Base-by-base conservation (phyloP, 202 grass and related monocot species). In the Carex sylvatica region DNA sequence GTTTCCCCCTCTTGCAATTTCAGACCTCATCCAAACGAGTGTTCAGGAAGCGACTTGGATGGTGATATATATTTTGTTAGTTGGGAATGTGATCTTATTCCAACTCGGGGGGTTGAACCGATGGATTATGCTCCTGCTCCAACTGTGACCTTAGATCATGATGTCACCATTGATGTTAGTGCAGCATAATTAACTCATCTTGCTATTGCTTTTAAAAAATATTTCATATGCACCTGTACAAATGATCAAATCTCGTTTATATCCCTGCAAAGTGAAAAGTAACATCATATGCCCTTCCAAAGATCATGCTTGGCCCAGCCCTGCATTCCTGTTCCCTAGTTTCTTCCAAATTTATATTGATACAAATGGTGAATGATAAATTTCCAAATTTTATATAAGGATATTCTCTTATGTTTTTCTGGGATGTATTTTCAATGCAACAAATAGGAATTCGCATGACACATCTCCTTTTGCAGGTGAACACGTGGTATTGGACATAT, bases 41-140 rank as follows among this genome's bases (percentile, higher is more conserved):
- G 92, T 86, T 98, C 95, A 30, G 95, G 95, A 55, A 98, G 95
- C 86, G 95, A 98, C 87, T 90, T 98, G 78, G 95, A 98, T 42
- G 95, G 92, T 13, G 95, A 95, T 64, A 87, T 98, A 78, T 98
- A 98, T 88, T 98, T 95, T 79, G 95, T 93, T 46, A 84, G 84
- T 80, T 98, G 95, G 95, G 95, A 98, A 60, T 54, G 19, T 49
- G 2, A 61, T 81, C 95, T 98, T 55, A 89, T 98, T 75, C 92
- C 95, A 78, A 19, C 78, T 82, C 82, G 84, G 15, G 61, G 76
- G 54, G 84, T 69, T 64, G 20, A 55, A 12, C 91, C 95, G 53
- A 95, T 95, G 92, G 89, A 98, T 61, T 98, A 98, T 63, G 83
- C 82, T 90, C 83, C 91, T 72, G 92, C 91, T 24, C 80, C 84